Base-by-base conservation (phyloP, 148 eudicot species). In the Vaccinium macrocarpon region DNA sequence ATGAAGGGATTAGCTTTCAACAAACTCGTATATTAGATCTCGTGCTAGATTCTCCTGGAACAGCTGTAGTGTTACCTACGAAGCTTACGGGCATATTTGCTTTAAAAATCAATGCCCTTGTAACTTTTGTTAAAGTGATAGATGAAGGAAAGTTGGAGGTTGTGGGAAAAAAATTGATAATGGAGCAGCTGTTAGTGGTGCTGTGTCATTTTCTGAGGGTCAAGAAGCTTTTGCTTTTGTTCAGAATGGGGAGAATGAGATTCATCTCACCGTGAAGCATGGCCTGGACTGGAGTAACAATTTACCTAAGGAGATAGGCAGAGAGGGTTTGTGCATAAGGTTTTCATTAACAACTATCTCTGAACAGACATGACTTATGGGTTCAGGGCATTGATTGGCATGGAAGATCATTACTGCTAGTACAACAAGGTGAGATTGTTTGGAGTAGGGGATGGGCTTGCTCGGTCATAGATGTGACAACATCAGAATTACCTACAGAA, bases 401-500 rank as follows among this genome's bases (percentile, higher is more conserved):
- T 97, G 99, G 99, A 95, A 90, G 99, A 97, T 90, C 95, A 97
- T 83, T 95, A 76, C 83, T 94, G 86, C 88, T 97, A 82, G 84
- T 97, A 79, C 99, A 97, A 91, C 99, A 97, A 90, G 99, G 99
- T 78, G 93, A 86, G 78, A 92, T 95, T 88, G 98, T 97, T 53
- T 97, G 99, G 99, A 91, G 88, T 76, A 94, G 99, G 87, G 99
- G 99, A 97, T 86, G 98, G 95, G 62, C 97, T 97, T 77, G 98
- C 98, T 83, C 99, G 55, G 84, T 95, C 86, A 84, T 93, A 73
- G 99, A 95, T 89, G 98, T 94, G 71, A 91, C 92, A 75, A 91
- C 97, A 79, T 93, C 98, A 77, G 99, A 97, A 83, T 89, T 97
- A 80, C 99, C 99, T 6, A 84, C 94, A 75, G 96, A 94, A 85